Base-by-base conservation (phyloP, 345 rosid genomes). In the Populus deltoides region DNA sequence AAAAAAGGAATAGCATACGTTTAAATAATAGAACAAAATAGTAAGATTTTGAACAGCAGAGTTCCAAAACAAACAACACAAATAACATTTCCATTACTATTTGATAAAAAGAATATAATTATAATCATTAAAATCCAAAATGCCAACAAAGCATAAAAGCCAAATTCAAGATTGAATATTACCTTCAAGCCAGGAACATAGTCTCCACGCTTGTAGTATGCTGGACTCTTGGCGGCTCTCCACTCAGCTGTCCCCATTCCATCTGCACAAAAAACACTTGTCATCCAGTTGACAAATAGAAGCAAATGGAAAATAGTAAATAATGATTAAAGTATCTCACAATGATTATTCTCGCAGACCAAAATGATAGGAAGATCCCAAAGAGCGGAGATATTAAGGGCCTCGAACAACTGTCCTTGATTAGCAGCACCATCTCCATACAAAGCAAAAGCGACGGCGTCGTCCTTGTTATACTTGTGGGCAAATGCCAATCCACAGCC, bases 181-280 rank as follows among this genome's bases (percentile, higher is more conserved):
- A 96, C 99, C 97, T 91, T 93, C 86, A 96, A 87, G 13, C 99
- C 99, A 18, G 98, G 98, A 82, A 90, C 98, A 85, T 96, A 96
- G 75, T 96, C 99, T 49, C 99, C 98, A 86, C 99, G 98, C 83
- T 92, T 93, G 79, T 96, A 93, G 83, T 93, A 96, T 16, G 98
- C 51, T 0, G 99, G 87, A 80, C 90, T 93, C 94, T 96, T 96
- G 0, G 98, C 90, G 2, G 99, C 94, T 85, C 99, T 93, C 99
- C 99, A 93, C 70, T 93, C 99, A 6, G 98, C 98, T 18, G 99
- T 96, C 36, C 97, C 99, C 99, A 93, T 93, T 77, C 99, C 99
- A 90, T 96, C 99, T 92, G 72, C 78, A 71, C 69, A 74, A 51
- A 61, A 55, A 68, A 47, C 61, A 47, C 29, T n/a, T 24, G 25